A percentile compares a stretch with the other conserved stretches of the same genome.
Conservation (phyloP, 495 filamentous ascomycete genomes). For the Xylaria palmicola region DNA sequence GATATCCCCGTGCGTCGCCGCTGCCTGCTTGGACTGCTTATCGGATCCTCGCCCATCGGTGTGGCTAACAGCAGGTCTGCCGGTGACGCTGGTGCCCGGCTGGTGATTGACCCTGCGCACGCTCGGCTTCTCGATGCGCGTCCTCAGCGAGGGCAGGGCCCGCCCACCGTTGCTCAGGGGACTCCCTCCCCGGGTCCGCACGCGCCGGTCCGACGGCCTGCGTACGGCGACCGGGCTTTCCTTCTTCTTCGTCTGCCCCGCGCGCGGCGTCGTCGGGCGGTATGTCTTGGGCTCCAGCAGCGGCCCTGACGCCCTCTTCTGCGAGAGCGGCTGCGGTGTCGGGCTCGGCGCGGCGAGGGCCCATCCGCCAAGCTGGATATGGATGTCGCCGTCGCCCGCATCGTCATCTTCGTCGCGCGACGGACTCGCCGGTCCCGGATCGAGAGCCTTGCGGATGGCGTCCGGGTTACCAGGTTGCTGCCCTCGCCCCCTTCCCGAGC, state of each 20-base stretch:
- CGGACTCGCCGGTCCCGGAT: background rate
- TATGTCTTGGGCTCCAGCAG: constrained; percentile 1
- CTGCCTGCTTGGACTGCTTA: background rate
- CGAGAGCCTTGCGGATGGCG: too few relatives aligned
- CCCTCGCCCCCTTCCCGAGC: background rate
- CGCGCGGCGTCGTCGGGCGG: background rate
- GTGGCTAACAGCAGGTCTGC: background rate
- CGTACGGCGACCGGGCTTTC: background rate
- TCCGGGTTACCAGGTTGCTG: too few relatives aligned
- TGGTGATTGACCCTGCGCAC: background rate
- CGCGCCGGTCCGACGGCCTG: background rate
- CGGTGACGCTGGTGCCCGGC: background rate
- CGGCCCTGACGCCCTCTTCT: background rate
- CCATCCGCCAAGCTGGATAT: background rate
- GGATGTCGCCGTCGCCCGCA: background rate
- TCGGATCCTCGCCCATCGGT: background rate
- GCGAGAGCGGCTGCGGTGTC: background rate
- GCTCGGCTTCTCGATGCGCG: background rate
- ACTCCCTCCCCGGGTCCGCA: background rate
- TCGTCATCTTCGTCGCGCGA: background rate
- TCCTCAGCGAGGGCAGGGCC: background rate
- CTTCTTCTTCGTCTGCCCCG: background rate
- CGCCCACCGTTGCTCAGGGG: background rate
- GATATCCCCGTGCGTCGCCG: constrained; percentile 2
- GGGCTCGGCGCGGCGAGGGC: background rate